Evolutionary conservation across 2,329 filamentous ascomycete species (phyloP).

Genomic region (Macrophomina phaseolina): DNA sequence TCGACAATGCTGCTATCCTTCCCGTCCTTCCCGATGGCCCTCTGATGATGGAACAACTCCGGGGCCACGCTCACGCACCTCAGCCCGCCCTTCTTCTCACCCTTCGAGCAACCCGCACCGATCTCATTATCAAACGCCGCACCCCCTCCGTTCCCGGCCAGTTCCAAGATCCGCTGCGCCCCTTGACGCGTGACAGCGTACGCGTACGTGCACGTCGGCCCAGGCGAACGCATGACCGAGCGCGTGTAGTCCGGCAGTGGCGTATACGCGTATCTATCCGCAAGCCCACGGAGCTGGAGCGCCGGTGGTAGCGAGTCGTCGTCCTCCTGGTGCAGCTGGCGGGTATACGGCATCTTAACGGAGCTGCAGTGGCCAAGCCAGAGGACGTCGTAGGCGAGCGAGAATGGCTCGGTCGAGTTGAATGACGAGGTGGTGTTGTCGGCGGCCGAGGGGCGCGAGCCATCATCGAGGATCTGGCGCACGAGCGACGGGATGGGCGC

Average conservation of each 20-base stretch:
- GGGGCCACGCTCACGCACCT: conserved; percentile 39
- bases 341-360: conserved; percentile 31
- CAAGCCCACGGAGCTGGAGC: conserved; percentile 31
- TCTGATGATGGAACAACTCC: conserved; percentile 35
- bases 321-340: conserved; percentile 25
- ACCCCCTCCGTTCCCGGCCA: not conserved
- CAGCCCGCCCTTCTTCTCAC: conserved; percentile 28
- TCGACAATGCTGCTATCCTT: conserved; percentile 21
- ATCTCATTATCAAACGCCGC: conserved; percentile 26
- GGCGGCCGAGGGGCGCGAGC: not conserved
- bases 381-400: conserved; percentile 45
- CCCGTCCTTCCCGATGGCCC: conserved; percentile 2
- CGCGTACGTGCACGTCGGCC: conserved; percentile 27
- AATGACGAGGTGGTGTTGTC: not conserved
- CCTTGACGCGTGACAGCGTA: conserved; percentile 30
- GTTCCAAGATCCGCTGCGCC: conserved; percentile 35
- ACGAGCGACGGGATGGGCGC: conserved; percentile 1
- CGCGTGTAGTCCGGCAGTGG: conserved; percentile 32
- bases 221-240: conserved; percentile 26
- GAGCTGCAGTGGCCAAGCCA: conserved; percentile 44
- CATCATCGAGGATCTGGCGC: conserved; percentile 5
- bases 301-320: conserved; percentile 31
- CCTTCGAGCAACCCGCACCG: conserved; percentile 8
- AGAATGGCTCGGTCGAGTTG: conserved; percentile 35
- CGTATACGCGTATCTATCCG: conserved; percentile 32